Evolutionary conservation across 2,329 filamentous ascomycete genomes (phyloP).

Genomic region (Claviceps spartinae): DNA sequence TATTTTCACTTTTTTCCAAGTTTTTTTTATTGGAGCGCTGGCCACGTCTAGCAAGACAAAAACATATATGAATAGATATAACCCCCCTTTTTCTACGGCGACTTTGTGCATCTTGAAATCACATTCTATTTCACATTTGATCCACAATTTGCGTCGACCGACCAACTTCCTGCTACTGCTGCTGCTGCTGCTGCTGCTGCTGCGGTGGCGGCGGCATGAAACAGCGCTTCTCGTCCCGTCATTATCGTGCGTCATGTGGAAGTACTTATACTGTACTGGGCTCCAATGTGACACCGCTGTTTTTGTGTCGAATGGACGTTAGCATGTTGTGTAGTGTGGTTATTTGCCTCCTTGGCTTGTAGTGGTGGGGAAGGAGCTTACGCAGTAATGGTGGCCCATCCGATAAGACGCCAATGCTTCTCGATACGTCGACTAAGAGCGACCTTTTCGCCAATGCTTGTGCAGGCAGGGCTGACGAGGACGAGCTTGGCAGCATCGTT

Average conservation of each 20-base stretch:
- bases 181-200: no score
- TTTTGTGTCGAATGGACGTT: background rate
- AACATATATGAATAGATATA: background rate
- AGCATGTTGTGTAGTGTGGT: background rate
- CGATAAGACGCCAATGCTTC: constrained; percentile 96
- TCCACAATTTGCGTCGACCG: background rate
- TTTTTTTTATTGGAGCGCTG: background rate
- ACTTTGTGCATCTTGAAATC: background rate
- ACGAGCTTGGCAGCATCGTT: constrained; percentile 93
- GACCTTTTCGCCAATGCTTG: constrained; percentile 95
- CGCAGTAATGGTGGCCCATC: constrained; percentile 72
- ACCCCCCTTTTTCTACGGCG: background rate
- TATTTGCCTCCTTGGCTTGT: background rate
- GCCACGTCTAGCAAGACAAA: background rate
- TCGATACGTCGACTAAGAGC: constrained; percentile 92
- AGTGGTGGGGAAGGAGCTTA: constrained; percentile 25
- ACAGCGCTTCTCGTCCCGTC: constrained; percentile 4
- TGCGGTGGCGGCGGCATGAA: background rate
- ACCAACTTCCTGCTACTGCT: background rate
- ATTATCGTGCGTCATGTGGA: constrained; percentile 1
- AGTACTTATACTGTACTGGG: constrained; percentile 30
- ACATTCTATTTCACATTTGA: no score
- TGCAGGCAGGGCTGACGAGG: constrained; percentile 88
- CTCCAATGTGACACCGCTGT: constrained; percentile 40
- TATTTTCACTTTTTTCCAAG: background rate